These are phyloP conservation scores for Sporormia fimetaria DNA, from an alignment of 495 filamentous ascomycete genomes.

Conservation along the genomic window DNA sequence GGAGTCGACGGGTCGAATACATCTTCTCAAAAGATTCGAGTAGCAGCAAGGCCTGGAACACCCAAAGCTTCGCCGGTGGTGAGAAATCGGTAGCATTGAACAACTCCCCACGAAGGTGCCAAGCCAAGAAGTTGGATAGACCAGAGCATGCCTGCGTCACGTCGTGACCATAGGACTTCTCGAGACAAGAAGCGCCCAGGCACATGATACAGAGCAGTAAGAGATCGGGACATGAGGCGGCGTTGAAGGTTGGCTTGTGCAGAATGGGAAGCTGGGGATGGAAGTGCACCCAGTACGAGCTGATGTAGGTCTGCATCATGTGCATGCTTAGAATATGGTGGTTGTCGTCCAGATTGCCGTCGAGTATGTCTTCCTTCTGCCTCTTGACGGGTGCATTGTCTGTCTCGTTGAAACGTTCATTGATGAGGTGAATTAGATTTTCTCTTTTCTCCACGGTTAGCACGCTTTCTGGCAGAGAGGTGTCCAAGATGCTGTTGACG, in stretches of 20 bases:
- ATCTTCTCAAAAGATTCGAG: conserved; percentile 95
- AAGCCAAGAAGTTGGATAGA: conserved; percentile 75
- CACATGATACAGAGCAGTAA: conserved; percentile 89
- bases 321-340: conserved; percentile 71
- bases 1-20: conserved; percentile 79
- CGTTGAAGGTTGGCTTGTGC: conserved; percentile 85
- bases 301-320: conserved; percentile 93
- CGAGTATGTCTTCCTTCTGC: conserved; percentile 65
- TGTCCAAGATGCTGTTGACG: conserved; percentile 79
- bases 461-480: conserved; percentile 58
- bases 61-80: conserved; percentile 95
- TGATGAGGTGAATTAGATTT: conserved; percentile 77
- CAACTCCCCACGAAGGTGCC: conserved; percentile 84
- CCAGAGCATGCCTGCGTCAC: conserved; percentile 62
- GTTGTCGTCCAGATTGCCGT: conserved; percentile 62
- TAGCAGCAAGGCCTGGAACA: conserved; percentile 83
- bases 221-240: conserved; percentile 72
- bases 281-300: conserved; percentile 89
- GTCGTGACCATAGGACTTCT: conserved; percentile 63
- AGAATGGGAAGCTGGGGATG: conserved; percentile 91
- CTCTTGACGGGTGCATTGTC: conserved; percentile 61
- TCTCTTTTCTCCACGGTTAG: conserved; percentile 81
- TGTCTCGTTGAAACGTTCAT: conserved; percentile 67
- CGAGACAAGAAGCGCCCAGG: conserved; percentile 81
- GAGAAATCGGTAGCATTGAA: conserved; percentile 84